Conservation (phyloP, 2,329 filamentous ascomycete genomes). For the Fusarium sp. region DNA sequence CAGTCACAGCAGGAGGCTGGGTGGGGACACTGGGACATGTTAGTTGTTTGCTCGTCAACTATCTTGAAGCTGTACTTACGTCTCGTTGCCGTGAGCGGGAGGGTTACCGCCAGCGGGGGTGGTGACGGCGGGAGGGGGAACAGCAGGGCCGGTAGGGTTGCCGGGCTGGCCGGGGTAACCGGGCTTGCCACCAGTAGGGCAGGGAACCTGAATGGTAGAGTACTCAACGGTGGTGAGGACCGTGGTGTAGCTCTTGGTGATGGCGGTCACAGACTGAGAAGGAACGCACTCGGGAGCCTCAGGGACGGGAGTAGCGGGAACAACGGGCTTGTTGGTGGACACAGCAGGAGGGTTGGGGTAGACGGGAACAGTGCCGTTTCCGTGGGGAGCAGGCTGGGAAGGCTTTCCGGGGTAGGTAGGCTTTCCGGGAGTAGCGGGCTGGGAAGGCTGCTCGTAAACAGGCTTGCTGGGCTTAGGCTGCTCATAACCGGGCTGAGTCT, state of each 20-base stretch:
- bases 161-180: conserved; percentile 9
- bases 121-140: conserved; percentile 42
- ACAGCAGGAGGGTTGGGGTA: conserved; percentile 32
- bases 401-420: conserved; percentile 20
- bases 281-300: conserved; percentile 38
- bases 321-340: conserved; percentile 21
- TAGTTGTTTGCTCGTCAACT: conserved; percentile 23
- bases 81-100: conserved; percentile 50
- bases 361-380: conserved; percentile 39
- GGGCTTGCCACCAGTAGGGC: conserved; percentile 31
- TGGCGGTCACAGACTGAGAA: conserved; percentile 57
- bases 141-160: conserved; percentile 32
- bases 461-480: conserved; percentile 7
- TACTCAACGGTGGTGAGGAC: conserved; percentile 66
- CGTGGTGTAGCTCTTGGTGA: conserved; percentile 67
- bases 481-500: conserved; percentile 22
- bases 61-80: conserved; percentile 40
- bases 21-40: conserved; percentile 23
- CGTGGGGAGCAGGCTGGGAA: conserved; percentile 18
- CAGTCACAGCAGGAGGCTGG: conserved; percentile 55
- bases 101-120: conserved; percentile 45
- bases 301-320: conserved; percentile 26
- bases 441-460: neutral
- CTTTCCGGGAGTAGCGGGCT: conserved; percentile 9
- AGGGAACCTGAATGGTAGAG: conserved; percentile 49